Conservation (phyloP, 176 grass and related monocot genomes). For the Miscanthus lutarioriparius region DNA sequence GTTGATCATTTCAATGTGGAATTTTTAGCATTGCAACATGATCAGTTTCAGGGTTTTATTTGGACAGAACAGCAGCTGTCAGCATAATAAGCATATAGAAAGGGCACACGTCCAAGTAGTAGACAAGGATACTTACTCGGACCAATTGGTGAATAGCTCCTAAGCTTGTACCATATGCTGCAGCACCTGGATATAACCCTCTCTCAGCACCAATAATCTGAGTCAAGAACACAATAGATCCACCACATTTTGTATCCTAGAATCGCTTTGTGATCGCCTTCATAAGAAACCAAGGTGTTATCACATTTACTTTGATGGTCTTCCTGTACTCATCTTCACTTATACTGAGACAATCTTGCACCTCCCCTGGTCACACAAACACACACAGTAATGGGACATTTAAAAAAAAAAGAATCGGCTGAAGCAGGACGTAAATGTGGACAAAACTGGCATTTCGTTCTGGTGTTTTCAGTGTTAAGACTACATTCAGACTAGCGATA, state of each 20-base stretch:
- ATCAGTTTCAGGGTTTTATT: background rate
- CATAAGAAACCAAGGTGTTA: conserved; percentile 77
- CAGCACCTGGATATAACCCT: conserved; percentile 79
- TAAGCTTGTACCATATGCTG: conserved; percentile 76
- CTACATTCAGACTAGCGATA: background rate
- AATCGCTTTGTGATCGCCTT: conserved; percentile 65
- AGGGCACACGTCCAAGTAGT: background rate
- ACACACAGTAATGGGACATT: background rate
- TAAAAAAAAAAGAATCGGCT: background rate
- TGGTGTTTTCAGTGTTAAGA: background rate
- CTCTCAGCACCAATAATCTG: conserved; percentile 92
- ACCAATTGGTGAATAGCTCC: conserved; percentile 85
- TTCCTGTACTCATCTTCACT: conserved; percentile 69
- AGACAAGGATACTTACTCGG: conserved; percentile 50
- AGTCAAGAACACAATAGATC: conserved; percentile 75
- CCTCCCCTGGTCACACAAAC: conserved; percentile 41
- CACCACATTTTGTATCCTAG: conserved; percentile 45
- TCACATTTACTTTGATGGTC: conserved; percentile 67
- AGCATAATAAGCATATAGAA: background rate
- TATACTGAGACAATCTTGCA: conserved; percentile 64
- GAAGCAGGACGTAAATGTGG: background rate
- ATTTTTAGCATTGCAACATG: background rate
- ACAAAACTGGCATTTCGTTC: background rate
- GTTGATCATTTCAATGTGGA: background rate
- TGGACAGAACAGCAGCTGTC: background rate